Conservation (phyloP, 2,329 filamentous ascomycete species). For the Knufia fluminis region DNA sequence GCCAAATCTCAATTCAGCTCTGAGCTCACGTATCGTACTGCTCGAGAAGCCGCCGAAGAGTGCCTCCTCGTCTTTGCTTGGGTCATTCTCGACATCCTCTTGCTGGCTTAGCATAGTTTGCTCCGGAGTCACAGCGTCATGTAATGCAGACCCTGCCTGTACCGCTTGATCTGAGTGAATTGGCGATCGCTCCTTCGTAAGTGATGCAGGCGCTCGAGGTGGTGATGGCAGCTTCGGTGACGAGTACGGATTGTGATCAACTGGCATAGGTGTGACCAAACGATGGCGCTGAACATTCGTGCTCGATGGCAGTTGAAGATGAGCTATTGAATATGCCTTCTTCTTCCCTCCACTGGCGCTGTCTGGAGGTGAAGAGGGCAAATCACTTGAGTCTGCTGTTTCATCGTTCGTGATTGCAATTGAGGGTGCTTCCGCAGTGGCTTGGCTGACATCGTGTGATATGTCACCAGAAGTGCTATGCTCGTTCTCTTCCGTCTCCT, state of each 20-base stretch:
- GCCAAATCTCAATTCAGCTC: slow-evolving; percentile 34
- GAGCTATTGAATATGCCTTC: slow-evolving; percentile 6
- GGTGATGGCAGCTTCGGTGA: slow-evolving; percentile 22
- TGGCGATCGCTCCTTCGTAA: slow-evolving; percentile 14
- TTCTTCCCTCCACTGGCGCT: not conserved
- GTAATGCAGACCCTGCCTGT: slow-evolving; percentile 31
- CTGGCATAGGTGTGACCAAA: slow-evolving; percentile 17
- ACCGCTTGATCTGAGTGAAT: slow-evolving; percentile 29
- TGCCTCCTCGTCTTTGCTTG: slow-evolving; percentile 4
- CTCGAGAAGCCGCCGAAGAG: slow-evolving; percentile 27
- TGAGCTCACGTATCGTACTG: slow-evolving; percentile 32
- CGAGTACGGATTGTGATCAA: slow-evolving; percentile 12
- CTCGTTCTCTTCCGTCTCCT: not conserved
- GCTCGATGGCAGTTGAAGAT: slow-evolving; percentile 8
- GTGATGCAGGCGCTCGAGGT: slow-evolving; percentile 11
- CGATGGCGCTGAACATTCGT: slow-evolving; percentile 10
- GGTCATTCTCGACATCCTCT: not conserved
- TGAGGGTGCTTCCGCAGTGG: not conserved
- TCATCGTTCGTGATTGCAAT: slow-evolving; percentile 11
- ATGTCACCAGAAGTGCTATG: not conserved
- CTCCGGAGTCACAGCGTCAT: slow-evolving; percentile 25
- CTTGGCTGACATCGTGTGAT: not conserved
- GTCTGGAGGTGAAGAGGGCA: slow-evolving; percentile 20
- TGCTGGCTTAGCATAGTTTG: slow-evolving; percentile 24
- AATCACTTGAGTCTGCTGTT: slow-evolving; percentile 20